Base-by-base conservation (phyloP, 768 basidiomycete genomes). In the Mycena indigotica region DNA sequence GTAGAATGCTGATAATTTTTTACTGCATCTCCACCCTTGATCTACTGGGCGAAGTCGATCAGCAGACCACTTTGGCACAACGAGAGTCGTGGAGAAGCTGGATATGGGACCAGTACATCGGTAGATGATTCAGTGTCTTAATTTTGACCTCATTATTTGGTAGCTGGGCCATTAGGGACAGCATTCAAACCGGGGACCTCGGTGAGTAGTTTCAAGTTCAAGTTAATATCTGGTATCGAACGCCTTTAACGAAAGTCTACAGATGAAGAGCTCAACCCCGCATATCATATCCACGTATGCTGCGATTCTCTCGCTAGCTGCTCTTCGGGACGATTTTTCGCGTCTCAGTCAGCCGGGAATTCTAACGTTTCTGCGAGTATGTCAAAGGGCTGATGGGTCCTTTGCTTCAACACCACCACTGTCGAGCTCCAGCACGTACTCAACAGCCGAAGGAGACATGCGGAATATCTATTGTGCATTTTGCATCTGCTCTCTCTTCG, bases 271-370 rank as follows among this genome's bases (percentile, higher is more conserved):
- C 65, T 84, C 89, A 58, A 79, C 81, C n/a, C 90, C 92, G 1
- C 90, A 97, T 70, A 75, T 98, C 15, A 94, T 97, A 55, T 91
- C 93, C 82, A 95, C 95, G 4, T 99, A 98, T 67, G 91, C 94
- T 0, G 93, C 95, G 0, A 69, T 99, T 6, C 75, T 97, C 4
- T 82, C 85, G 0, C 85, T 99, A 13, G 83, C 89, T 0, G 87
- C 97, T 58, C 80, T 99, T 23, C 82, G 89, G 15, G 96, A 97
- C 66, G 86, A 92, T 63, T 88, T 95, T 65, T 71, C 81, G 28
- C 76, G 74, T 46, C 75, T 99, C 25, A 83, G 98, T 66, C 80
- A 86, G 26, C 44, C 72, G 15, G 92, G 88, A 0, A 72, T 98
- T 16, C 61, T 84, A 15, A 67, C 61, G 13, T 88, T 96, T 58